Conservation (phyloP, 2,329 filamentous ascomycete genomes). For the Calonectria multiphialidica region DNA sequence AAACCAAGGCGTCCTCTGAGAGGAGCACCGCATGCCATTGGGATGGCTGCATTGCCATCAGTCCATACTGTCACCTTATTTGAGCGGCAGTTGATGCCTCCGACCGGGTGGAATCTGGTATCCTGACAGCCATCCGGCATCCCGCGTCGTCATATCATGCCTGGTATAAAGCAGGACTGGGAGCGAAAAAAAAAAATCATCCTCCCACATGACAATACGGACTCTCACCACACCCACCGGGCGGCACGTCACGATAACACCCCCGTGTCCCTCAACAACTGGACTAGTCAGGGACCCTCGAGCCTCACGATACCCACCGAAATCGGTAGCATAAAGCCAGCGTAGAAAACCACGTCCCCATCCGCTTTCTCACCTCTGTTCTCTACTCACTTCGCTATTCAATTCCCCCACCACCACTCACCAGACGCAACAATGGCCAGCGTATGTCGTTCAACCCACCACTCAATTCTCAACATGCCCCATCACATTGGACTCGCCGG, state of each 20-base stretch:
- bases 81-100: conserved; percentile 32
- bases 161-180: conserved; percentile 4
- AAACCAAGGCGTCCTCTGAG: not conserved
- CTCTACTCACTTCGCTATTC: not conserved
- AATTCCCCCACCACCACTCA: not conserved
- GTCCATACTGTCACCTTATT: conserved; percentile 35
- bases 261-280: conserved; percentile 26
- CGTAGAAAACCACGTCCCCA: conserved; percentile 19
- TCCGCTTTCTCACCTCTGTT: not conserved
- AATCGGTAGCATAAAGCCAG: conserved; percentile 14
- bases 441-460: conserved; percentile 28
- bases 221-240: conserved; percentile 22
- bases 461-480: not conserved
- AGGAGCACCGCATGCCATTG: conserved; percentile 28
- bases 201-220: conserved; percentile 16
- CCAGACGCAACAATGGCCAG: conserved; percentile 38
- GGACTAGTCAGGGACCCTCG: conserved; percentile 25
- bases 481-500: not conserved
- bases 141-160: conserved; percentile 1
- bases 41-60: conserved; percentile 26
- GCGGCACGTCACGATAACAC: conserved; percentile 25
- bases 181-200: conserved; percentile 6
- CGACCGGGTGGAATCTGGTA: conserved; percentile 25
- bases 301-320: conserved; percentile 25
- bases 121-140: conserved; percentile 2